phyloP scores from a whole-genome alignment of 176 grass and related monocot species.

The Typha latifolia region DNA sequence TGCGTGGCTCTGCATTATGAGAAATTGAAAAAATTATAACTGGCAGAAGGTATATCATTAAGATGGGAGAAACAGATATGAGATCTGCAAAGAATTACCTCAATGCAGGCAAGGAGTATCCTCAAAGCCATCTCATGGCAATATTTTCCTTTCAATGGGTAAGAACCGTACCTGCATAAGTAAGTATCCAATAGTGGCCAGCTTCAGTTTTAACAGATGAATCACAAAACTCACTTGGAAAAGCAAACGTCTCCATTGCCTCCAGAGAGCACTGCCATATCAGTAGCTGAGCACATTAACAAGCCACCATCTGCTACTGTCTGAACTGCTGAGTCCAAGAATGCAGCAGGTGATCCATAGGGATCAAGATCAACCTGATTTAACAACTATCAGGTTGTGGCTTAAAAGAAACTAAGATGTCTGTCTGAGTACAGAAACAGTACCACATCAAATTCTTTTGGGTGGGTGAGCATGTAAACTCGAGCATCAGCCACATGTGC shows the following conservation, averaged over 20 bases:
- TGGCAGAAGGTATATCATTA: neutral
- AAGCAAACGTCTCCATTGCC: conserved; percentile 88
- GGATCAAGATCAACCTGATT: conserved; percentile 92
- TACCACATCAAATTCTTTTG: conserved; percentile 99
- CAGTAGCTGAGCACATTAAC: conserved; percentile 97
- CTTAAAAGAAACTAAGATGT: neutral
- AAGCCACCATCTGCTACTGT: conserved; percentile 78
- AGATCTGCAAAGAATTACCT: conserved; percentile 33
- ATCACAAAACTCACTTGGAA: conserved; percentile 59
- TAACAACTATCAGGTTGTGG: neutral
- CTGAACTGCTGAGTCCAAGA: conserved; percentile 93
- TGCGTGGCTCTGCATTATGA: conserved; percentile 75
- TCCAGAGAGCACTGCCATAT: conserved; percentile 93
- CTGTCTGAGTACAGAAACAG: neutral
- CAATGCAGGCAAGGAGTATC: conserved; percentile 92
- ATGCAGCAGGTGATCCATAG: conserved; percentile 81
- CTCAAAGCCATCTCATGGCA: conserved; percentile 98
- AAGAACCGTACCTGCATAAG: conserved; percentile 82
- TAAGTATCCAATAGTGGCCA: conserved; percentile 5
- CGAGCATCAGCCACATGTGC: conserved; percentile 84
- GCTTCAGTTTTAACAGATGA: neutral
- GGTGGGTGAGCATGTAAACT: conserved; percentile 94
- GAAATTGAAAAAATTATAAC: conserved; percentile 3
- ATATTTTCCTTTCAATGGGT: conserved; percentile 89
- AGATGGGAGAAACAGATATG: neutral